phyloP scores from a whole-genome alignment of 78 protist species.

The Dictyostelium brefeldianum region DNA sequence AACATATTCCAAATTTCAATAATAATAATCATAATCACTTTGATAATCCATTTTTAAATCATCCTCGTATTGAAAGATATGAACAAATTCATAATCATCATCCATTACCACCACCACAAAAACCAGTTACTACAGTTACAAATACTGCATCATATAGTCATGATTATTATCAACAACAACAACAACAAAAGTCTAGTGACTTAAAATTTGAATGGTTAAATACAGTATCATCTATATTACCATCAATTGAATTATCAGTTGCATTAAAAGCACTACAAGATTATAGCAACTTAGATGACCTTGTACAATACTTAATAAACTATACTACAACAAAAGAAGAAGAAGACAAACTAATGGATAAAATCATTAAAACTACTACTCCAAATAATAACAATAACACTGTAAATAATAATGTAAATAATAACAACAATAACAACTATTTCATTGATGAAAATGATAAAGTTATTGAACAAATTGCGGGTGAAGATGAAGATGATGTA shows the following conservation, averaged over 20 bases:
- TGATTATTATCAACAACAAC: too few species aligned
- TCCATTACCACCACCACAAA: too few species aligned
- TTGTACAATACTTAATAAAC: background rate
- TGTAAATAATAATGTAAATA: conserved; percentile 1
- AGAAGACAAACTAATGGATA: background rate
- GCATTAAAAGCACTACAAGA: background rate
- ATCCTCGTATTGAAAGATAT: too few species aligned
- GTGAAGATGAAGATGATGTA: background rate
- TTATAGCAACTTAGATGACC: background rate
- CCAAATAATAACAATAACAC: background rate
- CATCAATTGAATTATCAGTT: background rate
- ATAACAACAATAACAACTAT: background rate
- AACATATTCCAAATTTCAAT: too few species aligned
- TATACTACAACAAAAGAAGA: background rate
- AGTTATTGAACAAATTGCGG: background rate
- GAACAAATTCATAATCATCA: too few species aligned
- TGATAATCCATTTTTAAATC: too few species aligned
- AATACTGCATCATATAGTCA: too few species aligned
- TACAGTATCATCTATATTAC: background rate
- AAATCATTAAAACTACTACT: background rate
- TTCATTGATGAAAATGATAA: background rate
- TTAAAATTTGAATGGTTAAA: conserved; percentile 13
- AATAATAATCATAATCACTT: too few species aligned
- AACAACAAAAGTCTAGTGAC: background rate
- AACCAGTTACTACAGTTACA: too few species aligned